Evolutionary conservation across 164 flowering plant species (phyloP), one percentile per base, ranked within the genome.

Genomic region (Vitis rotundifolia): DNA sequence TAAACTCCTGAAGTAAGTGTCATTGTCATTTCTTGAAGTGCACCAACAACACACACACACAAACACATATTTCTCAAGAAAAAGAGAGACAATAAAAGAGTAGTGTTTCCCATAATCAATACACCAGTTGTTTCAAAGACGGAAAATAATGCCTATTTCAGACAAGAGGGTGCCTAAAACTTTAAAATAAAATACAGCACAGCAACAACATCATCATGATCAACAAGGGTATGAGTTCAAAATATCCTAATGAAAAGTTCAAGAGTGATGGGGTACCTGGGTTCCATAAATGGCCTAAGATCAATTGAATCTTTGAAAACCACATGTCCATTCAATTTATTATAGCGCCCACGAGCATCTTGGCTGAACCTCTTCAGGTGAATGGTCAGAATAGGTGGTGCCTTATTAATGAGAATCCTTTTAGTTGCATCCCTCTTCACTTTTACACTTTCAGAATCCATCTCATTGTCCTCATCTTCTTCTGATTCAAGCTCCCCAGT

Each of bases 341-440:
- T 93, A 66, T 88, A 79, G 57, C 97, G 92, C 48, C 99, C 98
- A 75, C 95, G 88, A 64, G 87, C 86, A 87, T 96, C 99, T 86
- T 92, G 98, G 77, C 87, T 84, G 80, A 96, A 96, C 68, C 99
- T 84, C 83, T 93, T 93, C 59, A 96, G 78, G 80, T 96, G 99
- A 75, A 96, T 82, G 64, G 98, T 96, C 52, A 96, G 70, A 78
- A 96, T 78, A 61, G 86, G 80, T 48, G 99, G 99, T 47, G 85
- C 88, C 69, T 79, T 92, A 67, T 79, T 74, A 37, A 96, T 86
- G 48, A 92, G 90, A 59, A 86, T 78, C 73, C 91, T 86, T 80
- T 93, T 96, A 28, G 88, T 88, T 63, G 98, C 99, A 80, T 96
- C 91, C 75, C 97, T 87, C 83, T 76, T 85, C 69, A 89, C 90